These are phyloP conservation scores for Wickerhamomyces bisporus DNA, from an alignment of 805 yeast genomes.

Conservation along the genomic window DNA sequence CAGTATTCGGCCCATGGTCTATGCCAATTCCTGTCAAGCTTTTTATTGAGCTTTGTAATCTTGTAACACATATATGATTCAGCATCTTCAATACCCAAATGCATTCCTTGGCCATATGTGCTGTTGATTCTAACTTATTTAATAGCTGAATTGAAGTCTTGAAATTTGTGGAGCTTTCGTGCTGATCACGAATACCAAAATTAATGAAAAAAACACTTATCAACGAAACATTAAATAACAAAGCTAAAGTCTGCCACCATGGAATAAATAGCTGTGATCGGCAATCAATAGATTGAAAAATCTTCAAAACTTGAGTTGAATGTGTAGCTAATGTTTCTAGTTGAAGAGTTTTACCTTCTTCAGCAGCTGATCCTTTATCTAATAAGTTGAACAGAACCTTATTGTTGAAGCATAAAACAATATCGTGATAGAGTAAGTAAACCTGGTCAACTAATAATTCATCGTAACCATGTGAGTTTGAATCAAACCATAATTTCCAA, in stretches of 20 bases:
- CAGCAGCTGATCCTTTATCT: conserved; percentile 11
- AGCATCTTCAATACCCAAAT: conserved; percentile 57
- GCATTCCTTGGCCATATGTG: conserved; percentile 51
- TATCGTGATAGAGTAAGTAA: conserved; percentile 17
- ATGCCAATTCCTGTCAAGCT: conserved; percentile 38
- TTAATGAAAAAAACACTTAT: conserved; percentile 37
- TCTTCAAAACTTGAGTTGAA: conserved; percentile 27
- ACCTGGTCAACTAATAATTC: conserved; percentile 16
- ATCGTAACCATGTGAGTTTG: conserved; percentile 13
- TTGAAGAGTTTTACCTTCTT: conserved; percentile 15
- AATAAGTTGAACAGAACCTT: conserved; percentile 14
- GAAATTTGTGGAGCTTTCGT: conserved; percentile 9
- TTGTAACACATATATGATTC: conserved; percentile 43
- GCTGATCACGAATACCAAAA: conserved; percentile 30
- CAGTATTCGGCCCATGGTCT: conserved; percentile 48
- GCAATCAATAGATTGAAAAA: conserved; percentile 27
- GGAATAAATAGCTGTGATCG: conserved; percentile 34
- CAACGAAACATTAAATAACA: conserved; percentile 41
- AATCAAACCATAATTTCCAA: conserved; percentile 17
- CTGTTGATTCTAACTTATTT: conserved; percentile 24
- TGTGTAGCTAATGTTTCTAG: conserved; percentile 26
- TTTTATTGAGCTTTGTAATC: conserved; percentile 37
- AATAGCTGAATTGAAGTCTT: conserved; percentile 18
- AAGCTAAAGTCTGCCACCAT: conserved; percentile 46
- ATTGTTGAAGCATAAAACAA: conserved; percentile 14